These are phyloP conservation scores for Entomortierella lignicola DNA, from an alignment of 192 early-diverging fungal genomes.

Conservation along the genomic window DNA sequence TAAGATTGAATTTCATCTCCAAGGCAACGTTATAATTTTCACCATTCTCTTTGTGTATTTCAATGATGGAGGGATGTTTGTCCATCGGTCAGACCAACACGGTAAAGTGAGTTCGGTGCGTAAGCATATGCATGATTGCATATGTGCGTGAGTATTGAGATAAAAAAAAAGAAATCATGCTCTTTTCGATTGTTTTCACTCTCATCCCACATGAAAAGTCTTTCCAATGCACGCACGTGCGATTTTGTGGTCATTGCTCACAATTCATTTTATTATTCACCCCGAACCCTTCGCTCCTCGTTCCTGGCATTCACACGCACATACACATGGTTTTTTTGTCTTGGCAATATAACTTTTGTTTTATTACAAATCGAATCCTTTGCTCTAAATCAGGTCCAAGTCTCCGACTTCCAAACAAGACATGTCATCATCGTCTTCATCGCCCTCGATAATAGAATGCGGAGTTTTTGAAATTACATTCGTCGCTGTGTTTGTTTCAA, in stretches of 20 bases:
- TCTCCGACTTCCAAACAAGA: conserved; percentile 25
- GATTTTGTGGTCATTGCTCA: background rate
- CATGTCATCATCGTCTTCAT: conserved; percentile 24
- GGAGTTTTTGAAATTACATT: background rate
- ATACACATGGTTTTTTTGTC: no score
- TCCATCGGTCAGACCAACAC: conserved; percentile 4
- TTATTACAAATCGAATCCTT: background rate
- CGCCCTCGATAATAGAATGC: background rate
- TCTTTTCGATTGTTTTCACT: background rate
- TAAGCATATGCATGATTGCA: background rate
- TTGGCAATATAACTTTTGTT: no score
- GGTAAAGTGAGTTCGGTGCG: background rate
- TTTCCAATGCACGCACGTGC: background rate
- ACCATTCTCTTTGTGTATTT: background rate
- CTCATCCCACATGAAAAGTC: background rate
- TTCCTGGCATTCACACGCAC: background rate
- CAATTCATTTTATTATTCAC: no score
- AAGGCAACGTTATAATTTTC: background rate
- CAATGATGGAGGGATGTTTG: background rate
- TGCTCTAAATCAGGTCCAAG: conserved; percentile 1
- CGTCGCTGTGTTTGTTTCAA: background rate
- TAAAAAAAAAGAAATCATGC: background rate
- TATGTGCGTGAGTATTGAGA: background rate
- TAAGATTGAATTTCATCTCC: background rate
- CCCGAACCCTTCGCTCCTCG: background rate